Evolutionary conservation across 306 rosid species (phyloP), one percentile per base, ranked within the genome.

Genomic region (Vigna reflexopilosa): DNA sequence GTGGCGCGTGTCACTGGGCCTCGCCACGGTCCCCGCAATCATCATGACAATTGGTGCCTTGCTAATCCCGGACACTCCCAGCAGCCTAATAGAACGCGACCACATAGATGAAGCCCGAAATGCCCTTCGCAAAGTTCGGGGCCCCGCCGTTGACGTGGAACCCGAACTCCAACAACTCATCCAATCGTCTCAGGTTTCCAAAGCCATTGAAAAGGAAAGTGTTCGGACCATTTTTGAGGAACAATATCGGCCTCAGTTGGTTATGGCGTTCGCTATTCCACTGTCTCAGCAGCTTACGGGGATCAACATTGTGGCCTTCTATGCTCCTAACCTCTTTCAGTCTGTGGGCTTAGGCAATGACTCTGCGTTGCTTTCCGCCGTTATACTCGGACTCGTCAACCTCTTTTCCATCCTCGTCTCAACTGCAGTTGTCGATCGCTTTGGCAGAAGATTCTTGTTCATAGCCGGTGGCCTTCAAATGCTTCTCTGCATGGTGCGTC

Each of bases 1-100:
- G 0, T 90, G 93, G 95, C 88, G 93, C 0, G 50, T 92, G 45
- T 88, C 90, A 1, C 89, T 92, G 0, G 95, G 93, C 50, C 85
- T 89, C 0, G 97, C 91, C 44, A 5, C 78, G 0, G 90, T 73
- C 6, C 91, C 90, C 0, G 91, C 92, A 5, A 47, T 56, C 4
- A 15, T 92, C 1, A 87, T 92, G 86, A 86, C 88, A 9, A 0
- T 42, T 0, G 93, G 91, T 0, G 83, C 90, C 0, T 40, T 90
- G 16, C 58, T 88, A 5, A 90, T 86, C 67, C 55, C 88, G 0
- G 93, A 88, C 85, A 83, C 91, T 0, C 96, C 92, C 0, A 81
- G 75, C 64, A 88, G 94, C 83, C 74, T 91, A 1, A 87, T 91
- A 2, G 75, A 87, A 24, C 91, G 97, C 16, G 80, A 85, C 49